Percentiles rank a stretch among this genome's conserved stretches.
phyloP scores from a whole-genome alignment of 345 rosid genomes.

The Chamaenerion angustifolium region DNA sequence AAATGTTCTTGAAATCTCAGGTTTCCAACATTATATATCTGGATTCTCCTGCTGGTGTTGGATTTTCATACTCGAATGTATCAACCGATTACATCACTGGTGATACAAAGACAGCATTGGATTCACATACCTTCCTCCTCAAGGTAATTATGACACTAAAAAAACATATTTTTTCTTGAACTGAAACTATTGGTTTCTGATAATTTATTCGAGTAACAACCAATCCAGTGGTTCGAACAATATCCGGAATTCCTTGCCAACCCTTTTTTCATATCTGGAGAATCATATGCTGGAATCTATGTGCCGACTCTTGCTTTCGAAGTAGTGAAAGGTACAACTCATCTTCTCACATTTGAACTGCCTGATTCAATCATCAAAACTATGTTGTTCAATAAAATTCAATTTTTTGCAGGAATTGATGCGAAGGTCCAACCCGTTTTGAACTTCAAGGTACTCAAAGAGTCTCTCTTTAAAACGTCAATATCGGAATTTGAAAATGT shows the following conservation, averaged over 20 bases:
- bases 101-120: constrained; percentile 54
- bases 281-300: constrained; percentile 86
- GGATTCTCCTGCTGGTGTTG: constrained; percentile 91
- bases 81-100: constrained; percentile 41
- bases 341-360: constrained; percentile 4
- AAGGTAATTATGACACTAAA: constrained; percentile 24
- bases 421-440: constrained; percentile 3
- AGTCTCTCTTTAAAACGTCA: background rate
- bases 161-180: too few species aligned
- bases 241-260: constrained; percentile 71
- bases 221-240: constrained; percentile 62
- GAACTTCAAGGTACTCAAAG: constrained; percentile 34
- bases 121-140: constrained; percentile 55
- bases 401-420: constrained; percentile 39
- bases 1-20: constrained; percentile 18
- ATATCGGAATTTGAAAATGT: background rate
- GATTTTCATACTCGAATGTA: constrained; percentile 56
- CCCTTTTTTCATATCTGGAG: constrained; percentile 75
- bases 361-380: constrained; percentile 1
- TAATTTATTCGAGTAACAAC: constrained; percentile 5
- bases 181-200: too few species aligned
- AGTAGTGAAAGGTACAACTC: constrained; percentile 47
- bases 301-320: constrained; percentile 75
- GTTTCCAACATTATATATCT: constrained; percentile 69
- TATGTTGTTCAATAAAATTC: background rate